Percentiles rank a stretch among this genome's conserved stretches.
Evolutionary conservation across 306 rosid genomes (phyloP).

Genomic region (Cyamopsis tetragonoloba): DNA sequence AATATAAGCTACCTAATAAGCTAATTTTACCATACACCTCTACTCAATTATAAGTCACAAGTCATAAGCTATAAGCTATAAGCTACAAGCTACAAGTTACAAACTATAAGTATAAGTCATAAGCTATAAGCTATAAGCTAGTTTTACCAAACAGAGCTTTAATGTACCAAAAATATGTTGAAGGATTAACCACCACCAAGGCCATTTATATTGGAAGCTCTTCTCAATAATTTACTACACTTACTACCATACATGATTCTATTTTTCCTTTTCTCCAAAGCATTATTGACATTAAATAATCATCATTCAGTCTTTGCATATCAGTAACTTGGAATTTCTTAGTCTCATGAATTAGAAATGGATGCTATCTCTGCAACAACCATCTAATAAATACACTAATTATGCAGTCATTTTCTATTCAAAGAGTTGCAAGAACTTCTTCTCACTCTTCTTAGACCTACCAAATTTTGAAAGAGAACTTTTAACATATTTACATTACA

Average conservation of each 20-base stretch:
- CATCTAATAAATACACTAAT: slow-evolving; percentile 6
- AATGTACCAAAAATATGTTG: too few species aligned
- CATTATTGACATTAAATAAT: slow-evolving; percentile 2
- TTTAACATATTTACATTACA: slow-evolving; percentile 2
- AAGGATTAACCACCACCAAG: too few species aligned
- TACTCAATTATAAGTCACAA: too few species aligned
- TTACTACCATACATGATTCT: not conserved
- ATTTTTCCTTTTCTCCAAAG: not conserved
- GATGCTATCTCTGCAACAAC: not conserved
- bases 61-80: too few species aligned
- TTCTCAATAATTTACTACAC: not conserved
- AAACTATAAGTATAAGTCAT: too few species aligned
- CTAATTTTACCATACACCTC: too few species aligned
- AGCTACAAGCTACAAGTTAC: too few species aligned
- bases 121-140: too few species aligned
- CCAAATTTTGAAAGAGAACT: slow-evolving; percentile 31
- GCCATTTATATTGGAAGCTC: not conserved
- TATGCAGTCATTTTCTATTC: slow-evolving; percentile 9
- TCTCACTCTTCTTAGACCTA: slow-evolving; percentile 26
- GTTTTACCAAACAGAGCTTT: too few species aligned
- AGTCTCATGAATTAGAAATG: not conserved
- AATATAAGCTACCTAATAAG: too few species aligned
- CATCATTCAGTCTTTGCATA: not conserved
- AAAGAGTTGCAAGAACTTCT: slow-evolving; percentile 37
- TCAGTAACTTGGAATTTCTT: not conserved